Conservation (phyloP, 208 protist species). For the Herpetomonas samuelpessoai region DNA sequence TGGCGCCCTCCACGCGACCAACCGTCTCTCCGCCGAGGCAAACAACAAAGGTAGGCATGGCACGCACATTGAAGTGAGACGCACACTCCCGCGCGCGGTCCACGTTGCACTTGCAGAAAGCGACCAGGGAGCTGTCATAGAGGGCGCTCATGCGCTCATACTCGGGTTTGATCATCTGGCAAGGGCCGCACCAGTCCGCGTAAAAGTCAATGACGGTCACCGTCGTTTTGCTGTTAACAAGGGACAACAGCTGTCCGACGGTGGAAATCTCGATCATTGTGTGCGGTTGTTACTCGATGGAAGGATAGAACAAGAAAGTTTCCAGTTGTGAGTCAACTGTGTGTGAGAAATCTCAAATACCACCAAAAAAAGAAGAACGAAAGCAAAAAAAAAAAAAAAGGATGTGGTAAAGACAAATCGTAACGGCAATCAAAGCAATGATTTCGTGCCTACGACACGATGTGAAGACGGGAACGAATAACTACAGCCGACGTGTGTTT, state of each 20-base stretch:
- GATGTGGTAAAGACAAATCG: background rate
- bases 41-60: conserved; percentile 85
- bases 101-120: conserved; percentile 81
- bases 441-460: conserved; percentile 2
- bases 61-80: conserved; percentile 39
- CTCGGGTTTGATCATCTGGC: conserved; percentile 63
- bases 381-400: conserved; percentile 12
- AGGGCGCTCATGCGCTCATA: conserved; percentile 54
- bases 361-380: conserved; percentile 7
- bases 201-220: conserved; percentile 88
- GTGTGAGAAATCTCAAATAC: background rate
- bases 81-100: conserved; percentile 69
- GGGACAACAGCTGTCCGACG: conserved; percentile 50
- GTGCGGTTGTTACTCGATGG: background rate
- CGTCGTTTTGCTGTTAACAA: conserved; percentile 27
- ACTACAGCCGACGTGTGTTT: too few relatives aligned
- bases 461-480: background rate
- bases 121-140: conserved; percentile 47
- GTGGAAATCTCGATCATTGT: conserved; percentile 77
- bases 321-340: too few relatives aligned
- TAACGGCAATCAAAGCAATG: conserved; percentile 10
- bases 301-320: background rate
- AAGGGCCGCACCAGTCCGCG: conserved; percentile 89
- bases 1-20: conserved; percentile 31
- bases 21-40: conserved; percentile 47